Evolutionary conservation across 371 early-diverging fungal species (phyloP).

Genomic region (Dipsacomyces acuminosporus): DNA sequence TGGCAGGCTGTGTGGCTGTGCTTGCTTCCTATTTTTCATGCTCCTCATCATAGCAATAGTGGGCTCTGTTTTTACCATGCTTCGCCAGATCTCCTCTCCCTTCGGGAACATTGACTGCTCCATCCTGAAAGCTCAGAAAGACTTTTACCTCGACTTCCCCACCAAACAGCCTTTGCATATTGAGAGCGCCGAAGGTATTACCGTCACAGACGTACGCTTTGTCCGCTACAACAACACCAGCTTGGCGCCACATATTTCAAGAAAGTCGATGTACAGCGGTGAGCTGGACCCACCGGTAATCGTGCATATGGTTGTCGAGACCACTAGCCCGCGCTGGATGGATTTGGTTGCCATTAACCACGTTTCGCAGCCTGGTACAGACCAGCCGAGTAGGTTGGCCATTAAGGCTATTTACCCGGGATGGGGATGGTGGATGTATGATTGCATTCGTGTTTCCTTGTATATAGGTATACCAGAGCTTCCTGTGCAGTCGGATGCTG

Average conservation of each 20-base stretch:
- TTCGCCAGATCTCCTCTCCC: conserved; percentile 10
- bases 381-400: no score
- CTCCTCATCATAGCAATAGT: conserved; percentile 2
- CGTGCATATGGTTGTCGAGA: conserved; percentile 25
- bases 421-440: conserved; percentile 26
- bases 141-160: conserved; percentile 6
- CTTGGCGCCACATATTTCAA: background rate
- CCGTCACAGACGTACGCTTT: conserved; percentile 15
- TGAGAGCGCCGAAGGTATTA: conserved; percentile 24
- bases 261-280: no score
- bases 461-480: conserved; percentile 7
- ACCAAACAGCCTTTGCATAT: conserved; percentile 3
- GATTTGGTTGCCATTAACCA: conserved; percentile 2
- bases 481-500: no score
- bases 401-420: no score
- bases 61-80: conserved; percentile 6
- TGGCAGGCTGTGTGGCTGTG: conserved; percentile 7
- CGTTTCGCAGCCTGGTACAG: no score
- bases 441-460: conserved; percentile 22
- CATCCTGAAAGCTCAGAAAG: conserved; percentile 1
- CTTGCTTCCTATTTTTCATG: conserved; percentile 13
- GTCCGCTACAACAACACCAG: background rate
- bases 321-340: background rate
- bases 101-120: conserved; percentile 16
- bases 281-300: background rate